Base-by-base conservation (phyloP, 768 basidiomycete species). In the Phallus indusiatus region DNA sequence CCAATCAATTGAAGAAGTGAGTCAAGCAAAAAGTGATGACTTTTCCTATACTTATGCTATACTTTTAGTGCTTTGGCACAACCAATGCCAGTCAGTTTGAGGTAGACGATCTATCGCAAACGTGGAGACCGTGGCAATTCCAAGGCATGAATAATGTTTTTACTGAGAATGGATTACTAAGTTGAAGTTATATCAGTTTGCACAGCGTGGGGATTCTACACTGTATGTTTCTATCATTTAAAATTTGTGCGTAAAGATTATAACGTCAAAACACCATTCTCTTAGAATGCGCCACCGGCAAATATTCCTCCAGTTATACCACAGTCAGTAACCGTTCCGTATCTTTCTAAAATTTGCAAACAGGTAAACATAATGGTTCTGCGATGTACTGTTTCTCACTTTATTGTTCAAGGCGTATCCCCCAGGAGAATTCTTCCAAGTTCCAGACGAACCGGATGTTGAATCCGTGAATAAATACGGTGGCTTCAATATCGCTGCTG, bases 151-250 rank as follows among this genome's bases (percentile, higher is more conserved):
- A 47, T 8, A n/a, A 47, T 24, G 8, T 20, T 21, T 8, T 20
- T 56, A 22, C 22, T 47, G 2, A 48, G 21, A 42, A 21, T 42
- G 7, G 16, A 42, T 10, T 55, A n/a, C n/a, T n/a, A n/a, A 46
- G 47, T 24, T 24, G 21, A 24, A 1, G 22, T 24, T 47, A 20
- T n/a, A 42, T 18, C 34, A 56, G 89, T 92, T 54, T 94, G 92
- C 74, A 93, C 90, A 0, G 81, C 94, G 65, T 97, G 95, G 95
- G 95, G 94, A 2, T 99, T 91, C 71, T 94, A 95, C 69, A 84
- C 78, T 24, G 90, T 88, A 64, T 35, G 81, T 59, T 61, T 22
- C 9, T 33, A 28, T 20, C 36, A 42, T n/a, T 42, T 8, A 24
- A 7, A 21, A 28, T 3, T 7, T 7, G 2, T 47, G 53, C 55